Evolutionary conservation across 1,284 basidiomycete species (phyloP), one percentile per base, ranked within the genome.

Genomic region (Phylloporus sp.): DNA sequence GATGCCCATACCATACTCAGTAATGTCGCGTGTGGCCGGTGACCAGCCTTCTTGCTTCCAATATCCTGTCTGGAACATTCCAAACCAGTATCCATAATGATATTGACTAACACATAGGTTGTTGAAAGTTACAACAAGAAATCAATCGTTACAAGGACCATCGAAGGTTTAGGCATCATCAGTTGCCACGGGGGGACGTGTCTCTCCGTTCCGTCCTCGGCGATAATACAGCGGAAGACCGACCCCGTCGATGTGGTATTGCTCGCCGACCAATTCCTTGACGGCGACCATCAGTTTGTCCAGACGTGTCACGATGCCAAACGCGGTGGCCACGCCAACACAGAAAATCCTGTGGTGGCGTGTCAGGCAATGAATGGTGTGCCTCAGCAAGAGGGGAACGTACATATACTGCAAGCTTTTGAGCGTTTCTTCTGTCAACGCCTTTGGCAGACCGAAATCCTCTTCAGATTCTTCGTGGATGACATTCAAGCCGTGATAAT

Each of bases 191-290:
- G 64, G 70, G 15, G 70, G 65, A 6, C 59, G 44, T 56, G 63
- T 56, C 29, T 68, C 72, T 47, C 61, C 55, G 18, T 59, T 67
- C 1, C 37, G 58, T 26, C 31, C 61, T 37, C 58, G 57, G 40
- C 57, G 64, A 51, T 66, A 28, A 54, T 75, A 60, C 54, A 67
- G 29, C 28, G 74, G 74, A 58, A 81, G 70, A 29, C 84, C 87
- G n/a, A 91, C 76, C 0, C 90, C 90, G 61, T 88, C 83, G 22
- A 92, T 90, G 70, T 92, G 88, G 69, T 90, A 93, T 68, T 91
- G 89, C 72, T 94, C 92, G 0, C 92, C 92, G 1, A 94, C 92
- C 56, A 94, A 78, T 72, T 92, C 89, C 72, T 94, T 94, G 20
- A 86, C 84, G 3, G 90, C 90, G 2, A 92, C 70, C 89, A 92